Conservation (phyloP, 169 alveolate genomes). For the Eimeria brunetti region DNA sequence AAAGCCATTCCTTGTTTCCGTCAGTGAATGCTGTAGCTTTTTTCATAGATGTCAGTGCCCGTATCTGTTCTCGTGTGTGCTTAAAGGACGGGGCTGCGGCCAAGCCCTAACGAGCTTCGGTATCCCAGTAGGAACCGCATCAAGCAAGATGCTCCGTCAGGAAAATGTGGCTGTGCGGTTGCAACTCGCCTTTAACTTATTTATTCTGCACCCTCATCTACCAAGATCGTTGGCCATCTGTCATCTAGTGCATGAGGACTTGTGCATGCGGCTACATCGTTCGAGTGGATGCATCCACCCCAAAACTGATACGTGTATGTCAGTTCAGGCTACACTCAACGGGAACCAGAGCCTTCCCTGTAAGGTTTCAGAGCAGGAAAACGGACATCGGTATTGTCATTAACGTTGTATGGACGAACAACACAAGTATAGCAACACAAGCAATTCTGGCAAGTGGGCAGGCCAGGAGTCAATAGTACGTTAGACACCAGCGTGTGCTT, state of each 20-base stretch:
- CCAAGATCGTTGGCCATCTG: background rate
- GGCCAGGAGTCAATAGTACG: background rate
- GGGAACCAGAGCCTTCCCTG: background rate
- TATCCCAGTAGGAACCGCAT: background rate
- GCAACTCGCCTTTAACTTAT: background rate
- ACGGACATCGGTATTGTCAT: background rate
- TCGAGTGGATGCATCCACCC: background rate
- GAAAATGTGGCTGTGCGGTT: background rate
- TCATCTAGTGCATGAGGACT: background rate
- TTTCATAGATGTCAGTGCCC: constrained; percentile 10
- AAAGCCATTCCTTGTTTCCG: background rate
- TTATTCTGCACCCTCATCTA: background rate
- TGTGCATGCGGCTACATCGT: background rate
- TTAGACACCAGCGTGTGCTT: background rate
- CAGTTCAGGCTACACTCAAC: background rate
- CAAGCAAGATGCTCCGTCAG: background rate
- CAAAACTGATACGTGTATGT: background rate
- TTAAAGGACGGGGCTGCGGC: constrained; percentile 43
- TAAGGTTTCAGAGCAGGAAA: background rate
- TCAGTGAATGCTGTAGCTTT: background rate
- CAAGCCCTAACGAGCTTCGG: constrained; percentile 39
- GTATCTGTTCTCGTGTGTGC: constrained; percentile 7
- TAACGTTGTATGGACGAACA: background rate
- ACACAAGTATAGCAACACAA: no score
- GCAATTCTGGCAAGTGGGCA: background rate